These are phyloP conservation scores for Cyberlindnera japonica DNA, from an alignment of 805 yeast genomes.

Conservation along the genomic window DNA sequence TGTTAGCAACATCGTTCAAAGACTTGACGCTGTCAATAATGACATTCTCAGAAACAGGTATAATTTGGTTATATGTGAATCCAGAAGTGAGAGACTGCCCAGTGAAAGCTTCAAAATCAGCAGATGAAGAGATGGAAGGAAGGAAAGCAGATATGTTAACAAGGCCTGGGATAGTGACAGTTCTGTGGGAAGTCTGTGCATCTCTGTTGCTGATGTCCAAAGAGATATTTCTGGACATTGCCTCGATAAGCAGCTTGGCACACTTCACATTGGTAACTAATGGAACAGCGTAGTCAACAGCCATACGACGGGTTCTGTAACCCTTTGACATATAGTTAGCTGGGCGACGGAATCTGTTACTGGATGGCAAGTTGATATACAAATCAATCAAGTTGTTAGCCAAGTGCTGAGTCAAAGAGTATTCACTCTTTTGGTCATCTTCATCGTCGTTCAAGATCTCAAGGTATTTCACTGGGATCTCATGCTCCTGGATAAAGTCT, in stretches of 20 bases:
- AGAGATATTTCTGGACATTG: slow-evolving; percentile 66
- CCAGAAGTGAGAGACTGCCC: slow-evolving; percentile 78
- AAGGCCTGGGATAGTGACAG: slow-evolving; percentile 80
- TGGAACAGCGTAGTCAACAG: slow-evolving; percentile 97
- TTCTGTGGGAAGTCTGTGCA: slow-evolving; percentile 86
- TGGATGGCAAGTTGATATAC: slow-evolving; percentile 94
- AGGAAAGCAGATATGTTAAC: slow-evolving; percentile 77
- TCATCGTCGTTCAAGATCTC: slow-evolving; percentile 75
- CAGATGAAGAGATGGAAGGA: slow-evolving; percentile 54
- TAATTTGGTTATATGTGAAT: slow-evolving; percentile 77
- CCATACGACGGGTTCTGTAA: slow-evolving; percentile 98
- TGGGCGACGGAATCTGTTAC: slow-evolving; percentile 97
- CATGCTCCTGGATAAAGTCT: slow-evolving; percentile 94
- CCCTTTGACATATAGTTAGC: slow-evolving; percentile 98
- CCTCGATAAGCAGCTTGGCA: slow-evolving; percentile 94
- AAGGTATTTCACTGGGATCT: slow-evolving; percentile 88
- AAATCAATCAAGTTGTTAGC: slow-evolving; percentile 95
- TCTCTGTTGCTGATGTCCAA: slow-evolving; percentile 74
- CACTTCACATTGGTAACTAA: slow-evolving; percentile 95
- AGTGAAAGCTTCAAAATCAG: slow-evolving; percentile 63
- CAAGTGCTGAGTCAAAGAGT: slow-evolving; percentile 92
- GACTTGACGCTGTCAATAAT: slow-evolving; percentile 62
- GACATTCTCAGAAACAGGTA: slow-evolving; percentile 63
- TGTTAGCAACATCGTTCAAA: slow-evolving; percentile 54
- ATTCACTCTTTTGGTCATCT: slow-evolving; percentile 83